Evolutionary conservation across 2,329 filamentous ascomycete genomes (phyloP).

Genomic region (Bipolaris zeicola): DNA sequence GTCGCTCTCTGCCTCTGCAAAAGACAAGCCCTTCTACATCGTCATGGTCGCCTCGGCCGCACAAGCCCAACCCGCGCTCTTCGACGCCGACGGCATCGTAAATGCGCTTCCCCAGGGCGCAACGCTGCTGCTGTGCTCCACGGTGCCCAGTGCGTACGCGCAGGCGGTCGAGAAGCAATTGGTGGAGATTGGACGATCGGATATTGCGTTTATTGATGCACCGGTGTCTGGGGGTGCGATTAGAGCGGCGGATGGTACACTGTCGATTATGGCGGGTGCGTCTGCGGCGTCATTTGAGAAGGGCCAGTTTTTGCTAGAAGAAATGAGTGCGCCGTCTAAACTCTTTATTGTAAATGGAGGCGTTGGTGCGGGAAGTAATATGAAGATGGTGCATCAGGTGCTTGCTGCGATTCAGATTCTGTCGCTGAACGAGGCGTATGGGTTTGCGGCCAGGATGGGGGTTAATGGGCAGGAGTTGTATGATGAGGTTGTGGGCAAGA

Average conservation of each 20-base stretch:
- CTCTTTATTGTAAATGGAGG: conserved; percentile 62
- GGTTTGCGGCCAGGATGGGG: conserved; percentile 60
- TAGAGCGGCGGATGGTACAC: conserved; percentile 71
- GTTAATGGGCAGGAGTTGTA: conserved; percentile 57
- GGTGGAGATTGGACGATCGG: conserved; percentile 59
- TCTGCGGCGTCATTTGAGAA: conserved; percentile 62
- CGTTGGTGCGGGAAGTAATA: conserved; percentile 60
- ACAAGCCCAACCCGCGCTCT: conserved; percentile 70
- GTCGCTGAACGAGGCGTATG: conserved; percentile 61
- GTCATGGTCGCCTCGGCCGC: conserved; percentile 77
- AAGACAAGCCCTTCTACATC: conserved; percentile 65
- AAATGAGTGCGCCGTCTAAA: conserved; percentile 66
- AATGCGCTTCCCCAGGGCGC: conserved; percentile 61
- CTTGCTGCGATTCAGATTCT: conserved; percentile 65
- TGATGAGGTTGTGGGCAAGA: conserved; percentile 53
- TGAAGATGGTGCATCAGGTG: conserved; percentile 64
- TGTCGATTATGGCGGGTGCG: conserved; percentile 76
- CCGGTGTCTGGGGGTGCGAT: conserved; percentile 74
- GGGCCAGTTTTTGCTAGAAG: conserved; percentile 64
- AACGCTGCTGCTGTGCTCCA: conserved; percentile 71
- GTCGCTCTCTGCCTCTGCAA: conserved; percentile 66
- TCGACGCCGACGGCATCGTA: conserved; percentile 61
- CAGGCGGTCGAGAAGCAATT: conserved; percentile 65
- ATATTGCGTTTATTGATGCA: conserved; percentile 71
- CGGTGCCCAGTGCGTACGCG: conserved; percentile 70